A percentile compares a stretch with the other conserved stretches of the same genome.
Evolutionary conservation across 495 filamentous ascomycete species (phyloP).

Genomic region (Cenococcum geophilum): DNA sequence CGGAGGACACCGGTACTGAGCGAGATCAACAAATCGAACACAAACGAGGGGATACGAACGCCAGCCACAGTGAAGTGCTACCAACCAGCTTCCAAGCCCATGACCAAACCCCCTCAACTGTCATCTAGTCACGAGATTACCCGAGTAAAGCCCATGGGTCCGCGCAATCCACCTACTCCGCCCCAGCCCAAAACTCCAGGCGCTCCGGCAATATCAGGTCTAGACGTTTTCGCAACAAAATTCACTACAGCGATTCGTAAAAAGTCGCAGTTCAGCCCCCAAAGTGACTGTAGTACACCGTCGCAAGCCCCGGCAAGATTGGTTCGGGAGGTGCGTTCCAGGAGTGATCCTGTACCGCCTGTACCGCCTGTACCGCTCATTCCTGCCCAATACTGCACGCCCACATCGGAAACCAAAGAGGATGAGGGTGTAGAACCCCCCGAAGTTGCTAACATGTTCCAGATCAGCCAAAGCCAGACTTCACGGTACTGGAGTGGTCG

Average conservation of each 20-base stretch:
- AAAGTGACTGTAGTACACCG: background rate
- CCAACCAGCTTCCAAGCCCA: background rate
- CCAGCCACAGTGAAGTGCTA: constrained; percentile 5
- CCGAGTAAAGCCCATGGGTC: constrained; percentile 1
- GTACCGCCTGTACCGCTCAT: background rate
- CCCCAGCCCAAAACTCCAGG: background rate
- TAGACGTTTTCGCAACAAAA: background rate
- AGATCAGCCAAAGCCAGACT: background rate
- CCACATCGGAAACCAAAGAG: background rate
- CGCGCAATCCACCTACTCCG: background rate
- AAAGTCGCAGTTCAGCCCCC: background rate
- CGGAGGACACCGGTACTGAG: background rate
- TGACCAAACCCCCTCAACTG: background rate
- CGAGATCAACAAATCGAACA: background rate
- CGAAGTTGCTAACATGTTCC: background rate
- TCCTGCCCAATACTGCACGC: background rate
- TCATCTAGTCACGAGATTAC: constrained; percentile 3
- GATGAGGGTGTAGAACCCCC: background rate
- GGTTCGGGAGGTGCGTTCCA: constrained; percentile 7
- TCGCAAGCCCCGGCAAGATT: background rate
- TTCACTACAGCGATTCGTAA: background rate
- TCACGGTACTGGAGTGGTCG: background rate
- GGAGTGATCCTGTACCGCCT: background rate
- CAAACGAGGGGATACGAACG: constrained; percentile 2
- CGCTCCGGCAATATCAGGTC: background rate